Percentiles rank a stretch among this genome's conserved stretches.
Conservation (phyloP, 768 basidiomycete species). For the Strobilomyces dryophilus region DNA sequence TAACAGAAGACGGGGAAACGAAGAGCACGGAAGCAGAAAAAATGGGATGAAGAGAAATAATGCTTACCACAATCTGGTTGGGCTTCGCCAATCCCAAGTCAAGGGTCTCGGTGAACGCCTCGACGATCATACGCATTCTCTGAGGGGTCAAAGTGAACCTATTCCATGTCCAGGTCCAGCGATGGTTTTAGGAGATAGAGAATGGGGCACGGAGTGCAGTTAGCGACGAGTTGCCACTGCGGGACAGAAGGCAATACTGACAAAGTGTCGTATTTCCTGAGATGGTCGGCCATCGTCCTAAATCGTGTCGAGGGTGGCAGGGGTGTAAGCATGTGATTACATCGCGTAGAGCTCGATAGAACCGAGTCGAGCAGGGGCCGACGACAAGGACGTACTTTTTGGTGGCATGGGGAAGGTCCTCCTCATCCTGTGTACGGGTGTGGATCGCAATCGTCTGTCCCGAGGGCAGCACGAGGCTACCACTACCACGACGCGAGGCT, state of each 20-base stretch:
- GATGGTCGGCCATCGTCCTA: conserved; percentile 91
- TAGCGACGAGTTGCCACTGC: conserved; percentile 1
- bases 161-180: background rate
- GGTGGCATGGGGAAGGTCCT: conserved; percentile 88
- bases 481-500: conserved; percentile 72
- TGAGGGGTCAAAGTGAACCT: conserved; percentile 88
- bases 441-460: conserved; percentile 84
- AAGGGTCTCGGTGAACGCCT: conserved; percentile 90
- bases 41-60: background rate
- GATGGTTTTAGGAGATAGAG: too few relatives aligned
- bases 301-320: background rate
- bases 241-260: conserved; percentile 39
- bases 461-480: conserved; percentile 63
- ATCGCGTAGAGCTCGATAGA: background rate
- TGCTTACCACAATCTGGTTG: conserved; percentile 82
- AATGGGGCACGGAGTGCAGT: background rate
- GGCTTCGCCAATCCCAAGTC: conserved; percentile 81
- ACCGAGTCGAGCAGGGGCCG: background rate
- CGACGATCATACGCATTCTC: conserved; percentile 94
- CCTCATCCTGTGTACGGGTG: conserved; percentile 83
- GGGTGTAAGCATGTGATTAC: conserved; percentile 4
- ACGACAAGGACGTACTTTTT: conserved; percentile 60
- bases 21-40: conserved; percentile 1
- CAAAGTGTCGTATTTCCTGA: conserved; percentile 86
- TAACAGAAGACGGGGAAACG: conserved; percentile 1